Base-by-base conservation (phyloP, 352 stramenopile species). In the Phytopythium kandeliae region DNA sequence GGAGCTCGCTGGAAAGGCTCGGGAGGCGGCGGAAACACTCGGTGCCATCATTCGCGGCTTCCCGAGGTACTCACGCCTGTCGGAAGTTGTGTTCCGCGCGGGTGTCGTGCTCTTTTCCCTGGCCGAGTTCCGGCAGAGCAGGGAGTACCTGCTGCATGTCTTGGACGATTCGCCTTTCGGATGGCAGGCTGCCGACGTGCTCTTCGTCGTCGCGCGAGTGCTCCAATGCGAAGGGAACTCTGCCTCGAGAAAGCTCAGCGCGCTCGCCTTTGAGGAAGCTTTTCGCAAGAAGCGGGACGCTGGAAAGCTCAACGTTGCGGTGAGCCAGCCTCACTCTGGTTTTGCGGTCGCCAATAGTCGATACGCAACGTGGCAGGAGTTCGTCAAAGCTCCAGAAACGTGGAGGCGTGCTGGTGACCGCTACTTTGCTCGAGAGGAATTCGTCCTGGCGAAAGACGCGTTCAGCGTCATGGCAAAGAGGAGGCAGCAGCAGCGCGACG, bases 201-300 rank as follows among this genome's bases (percentile, higher is more conserved):
- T 86, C 12, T 80, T 88, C 54, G 55, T 90, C 37, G 65, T 76
- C 15, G 79, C 72, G 34, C 58, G 79, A 31, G 65, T 86, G 9
- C 68, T 88, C 55, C 67, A 86, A 17, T 50, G 78, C 7, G 79
- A 90, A 56, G 72, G 76, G 1, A 71, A 71, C 30, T 40, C 56
- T 9, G 63, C 56, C 7, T 60, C 55, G 55, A 54, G 60, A 25
- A 58, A 60, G 30, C 59, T 88, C 9, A 85, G 73, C 30, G 51
- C 64, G 0, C 71, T 88, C 25, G 79, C 79, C 10, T 90, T 82
- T 47, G 79, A 90, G 37, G 79, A 88, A 47, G 70, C 76, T 5
- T 87, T 85, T 34, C 75, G 74, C 28, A 81, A 66, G 17, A 63
- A 45, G 19, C 30, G 45, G 41, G 45, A 51, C 19, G 50, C 58